Percentiles rank a stretch among this genome's conserved stretches.
phyloP scores from a whole-genome alignment of 148 eudicot genomes.

The Salicornia ramosissima region DNA sequence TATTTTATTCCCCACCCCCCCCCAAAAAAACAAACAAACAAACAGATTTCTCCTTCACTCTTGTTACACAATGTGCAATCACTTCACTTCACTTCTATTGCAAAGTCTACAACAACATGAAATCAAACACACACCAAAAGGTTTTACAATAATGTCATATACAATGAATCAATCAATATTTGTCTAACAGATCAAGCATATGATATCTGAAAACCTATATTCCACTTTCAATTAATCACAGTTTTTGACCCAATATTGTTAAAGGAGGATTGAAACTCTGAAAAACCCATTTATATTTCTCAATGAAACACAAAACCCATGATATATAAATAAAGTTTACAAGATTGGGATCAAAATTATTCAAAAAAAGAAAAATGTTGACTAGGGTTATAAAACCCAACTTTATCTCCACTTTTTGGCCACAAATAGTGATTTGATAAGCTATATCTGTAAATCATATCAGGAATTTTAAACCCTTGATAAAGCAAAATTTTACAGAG shows the following conservation, averaged over 20 bases:
- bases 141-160: constrained; percentile 22
- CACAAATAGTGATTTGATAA: constrained; percentile 29
- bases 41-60: constrained; percentile 8
- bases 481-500: constrained; percentile 16
- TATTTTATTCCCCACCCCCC: constrained; percentile 1
- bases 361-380: not conserved
- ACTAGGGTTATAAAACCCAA: constrained; percentile 20
- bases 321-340: not conserved
- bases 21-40: not conserved
- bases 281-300: constrained; percentile 20
- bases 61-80: constrained; percentile 20
- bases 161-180: constrained; percentile 11
- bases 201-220: constrained; percentile 4
- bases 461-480: constrained; percentile 33
- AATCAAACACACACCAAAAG: constrained; percentile 2
- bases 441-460: constrained; percentile 18
- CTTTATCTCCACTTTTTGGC: constrained; percentile 14
- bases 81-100: not conserved
- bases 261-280: constrained; percentile 10
- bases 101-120: constrained; percentile 13
- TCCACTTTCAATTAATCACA: constrained; percentile 6
- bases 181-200: constrained; percentile 20
- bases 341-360: not conserved
- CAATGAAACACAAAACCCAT: constrained; percentile 26
- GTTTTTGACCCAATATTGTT: constrained; percentile 5